A percentile compares a stretch with the other conserved stretches of the same genome.
phyloP scores from a whole-genome alignment of 116 monocot genomes.

The Zostera marina region DNA sequence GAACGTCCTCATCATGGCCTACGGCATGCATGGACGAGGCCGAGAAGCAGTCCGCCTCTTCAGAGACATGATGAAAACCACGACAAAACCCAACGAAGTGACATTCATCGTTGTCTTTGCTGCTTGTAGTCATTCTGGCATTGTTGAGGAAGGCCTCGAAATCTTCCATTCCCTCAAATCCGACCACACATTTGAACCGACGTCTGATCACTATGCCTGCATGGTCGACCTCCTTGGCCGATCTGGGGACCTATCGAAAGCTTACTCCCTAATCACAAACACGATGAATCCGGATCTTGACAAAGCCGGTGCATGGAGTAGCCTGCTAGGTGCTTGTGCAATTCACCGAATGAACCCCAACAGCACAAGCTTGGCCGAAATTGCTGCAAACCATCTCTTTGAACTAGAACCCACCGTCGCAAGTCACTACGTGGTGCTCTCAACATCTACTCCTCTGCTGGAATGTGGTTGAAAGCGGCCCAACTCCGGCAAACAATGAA shows the following conservation, averaged over 20 bases:
- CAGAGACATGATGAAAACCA: constrained; percentile 26
- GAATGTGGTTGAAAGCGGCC: constrained; percentile 42
- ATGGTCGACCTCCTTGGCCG: constrained; percentile 73
- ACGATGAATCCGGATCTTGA: constrained; percentile 25
- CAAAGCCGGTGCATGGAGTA: constrained; percentile 66
- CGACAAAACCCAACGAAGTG: constrained; percentile 33
- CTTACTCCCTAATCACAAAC: constrained; percentile 29
- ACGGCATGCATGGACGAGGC: constrained; percentile 85
- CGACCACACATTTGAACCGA: constrained; percentile 27
- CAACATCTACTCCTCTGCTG: constrained; percentile 59
- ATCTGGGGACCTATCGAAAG: constrained; percentile 42
- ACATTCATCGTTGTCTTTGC: constrained; percentile 73
- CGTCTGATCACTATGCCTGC: constrained; percentile 66
- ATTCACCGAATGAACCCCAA: constrained; percentile 12
- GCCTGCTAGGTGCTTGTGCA: constrained; percentile 71
- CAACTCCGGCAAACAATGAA: constrained; percentile 64
- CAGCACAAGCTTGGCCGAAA: constrained; percentile 38
- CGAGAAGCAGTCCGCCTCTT: constrained; percentile 43
- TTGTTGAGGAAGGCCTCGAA: constrained; percentile 48
- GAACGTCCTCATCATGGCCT: constrained; percentile 88
- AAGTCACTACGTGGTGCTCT: constrained; percentile 80
- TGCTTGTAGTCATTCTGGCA: constrained; percentile 81
- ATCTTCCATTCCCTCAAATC: constrained; percentile 42
- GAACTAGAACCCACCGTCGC: constrained; percentile 66
- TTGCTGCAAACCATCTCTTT: constrained; percentile 46